Evolutionary conservation across 805 yeast species (phyloP).

Genomic region (Yarrowia sp.): DNA sequence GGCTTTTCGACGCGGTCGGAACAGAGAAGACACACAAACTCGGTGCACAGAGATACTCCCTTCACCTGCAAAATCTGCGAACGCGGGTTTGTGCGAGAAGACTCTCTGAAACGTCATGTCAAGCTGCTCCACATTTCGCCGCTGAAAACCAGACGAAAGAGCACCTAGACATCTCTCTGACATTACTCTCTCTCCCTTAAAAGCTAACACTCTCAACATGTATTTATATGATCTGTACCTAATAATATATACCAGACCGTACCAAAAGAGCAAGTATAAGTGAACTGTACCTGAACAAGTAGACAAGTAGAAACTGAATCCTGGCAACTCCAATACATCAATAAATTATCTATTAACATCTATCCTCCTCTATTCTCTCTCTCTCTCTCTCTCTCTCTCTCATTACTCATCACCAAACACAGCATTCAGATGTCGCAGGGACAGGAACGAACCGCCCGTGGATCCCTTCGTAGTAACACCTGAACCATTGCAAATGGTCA

Average conservation of each 20-base stretch:
- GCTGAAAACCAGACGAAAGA: slow-evolving; percentile 1
- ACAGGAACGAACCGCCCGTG: background rate
- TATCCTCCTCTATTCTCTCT: background rate
- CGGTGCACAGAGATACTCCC: background rate
- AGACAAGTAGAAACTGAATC: too few species aligned
- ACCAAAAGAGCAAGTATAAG: too few species aligned
- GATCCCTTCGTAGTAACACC: slow-evolving; percentile 4
- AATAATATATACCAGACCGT: too few species aligned
- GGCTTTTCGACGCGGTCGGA: slow-evolving; percentile 22
- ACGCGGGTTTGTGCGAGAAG: slow-evolving; percentile 19
- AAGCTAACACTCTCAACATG: slow-evolving; percentile 16
- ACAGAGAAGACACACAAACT: slow-evolving; percentile 19
- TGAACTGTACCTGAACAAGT: too few species aligned
- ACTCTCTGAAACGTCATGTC: slow-evolving; percentile 23
- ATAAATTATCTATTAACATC: slow-evolving; percentile 2
- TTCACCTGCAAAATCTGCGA: slow-evolving; percentile 9
- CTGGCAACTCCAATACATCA: background rate
- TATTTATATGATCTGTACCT: slow-evolving; percentile 2
- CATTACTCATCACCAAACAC: background rate
- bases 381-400: too few species aligned
- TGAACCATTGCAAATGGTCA: slow-evolving; percentile 26
- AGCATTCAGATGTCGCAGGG: background rate
- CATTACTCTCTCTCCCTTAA: background rate
- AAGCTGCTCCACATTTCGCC: slow-evolving; percentile 10
- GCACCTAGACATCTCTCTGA: background rate